Percentiles rank a stretch among this genome's conserved stretches.
Conservation (phyloP, 192 early-diverging fungal genomes). For the Glomus cerebriforme region DNA sequence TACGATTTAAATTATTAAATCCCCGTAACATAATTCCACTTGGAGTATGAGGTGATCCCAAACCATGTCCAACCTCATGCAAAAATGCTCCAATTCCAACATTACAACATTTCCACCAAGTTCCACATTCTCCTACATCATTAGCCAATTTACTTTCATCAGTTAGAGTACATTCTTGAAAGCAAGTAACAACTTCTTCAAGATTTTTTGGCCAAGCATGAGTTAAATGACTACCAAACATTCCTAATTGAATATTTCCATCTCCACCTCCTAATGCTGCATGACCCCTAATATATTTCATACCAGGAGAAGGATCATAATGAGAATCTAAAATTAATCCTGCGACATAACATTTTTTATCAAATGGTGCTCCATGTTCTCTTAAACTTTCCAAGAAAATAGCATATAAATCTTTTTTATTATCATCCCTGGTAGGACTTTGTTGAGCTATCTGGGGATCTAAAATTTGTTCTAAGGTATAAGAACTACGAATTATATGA, state of each 20-base stretch:
- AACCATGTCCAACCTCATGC: slow-evolving; percentile 70
- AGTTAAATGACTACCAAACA: slow-evolving; percentile 69
- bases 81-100: slow-evolving; percentile 69
- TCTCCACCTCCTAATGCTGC: slow-evolving; percentile 65
- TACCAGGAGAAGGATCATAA: slow-evolving; percentile 48
- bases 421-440: slow-evolving; percentile 41
- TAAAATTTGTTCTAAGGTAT: slow-evolving; percentile 55
- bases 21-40: slow-evolving; percentile 66
- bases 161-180: slow-evolving; percentile 57
- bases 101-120: slow-evolving; percentile 64
- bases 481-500: slow-evolving; percentile 51
- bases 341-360: slow-evolving; percentile 48
- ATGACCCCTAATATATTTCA: slow-evolving; percentile 57
- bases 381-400: slow-evolving; percentile 52
- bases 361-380: slow-evolving; percentile 52
- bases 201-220: slow-evolving; percentile 64
- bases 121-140: slow-evolving; percentile 60
- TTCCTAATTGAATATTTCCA: slow-evolving; percentile 54
- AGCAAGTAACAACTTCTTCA: slow-evolving; percentile 58
- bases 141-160: slow-evolving; percentile 61
- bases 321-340: slow-evolving; percentile 61
- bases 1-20: slow-evolving; percentile 66
- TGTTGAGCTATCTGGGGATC: slow-evolving; percentile 64
- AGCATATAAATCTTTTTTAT: slow-evolving; percentile 48
- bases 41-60: slow-evolving; percentile 59